Percentiles rank a stretch among this genome's conserved stretches.
These are phyloP conservation scores for Zelonia costaricensis DNA, from an alignment of 208 protist genomes.

Conservation along the genomic window DNA sequence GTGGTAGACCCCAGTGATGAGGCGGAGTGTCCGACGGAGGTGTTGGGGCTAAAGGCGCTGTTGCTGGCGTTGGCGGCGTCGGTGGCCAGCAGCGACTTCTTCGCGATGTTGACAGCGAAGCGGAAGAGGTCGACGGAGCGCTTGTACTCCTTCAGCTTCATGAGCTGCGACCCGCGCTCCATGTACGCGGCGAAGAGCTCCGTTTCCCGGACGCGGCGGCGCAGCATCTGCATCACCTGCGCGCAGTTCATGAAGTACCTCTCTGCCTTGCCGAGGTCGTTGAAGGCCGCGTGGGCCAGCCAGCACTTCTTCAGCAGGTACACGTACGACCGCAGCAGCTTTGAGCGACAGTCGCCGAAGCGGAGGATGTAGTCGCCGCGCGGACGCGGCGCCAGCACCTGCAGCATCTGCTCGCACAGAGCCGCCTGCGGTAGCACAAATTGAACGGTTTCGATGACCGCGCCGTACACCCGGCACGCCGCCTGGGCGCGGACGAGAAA, in stretches of 20 bases:
- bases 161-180: slow-evolving; percentile 77
- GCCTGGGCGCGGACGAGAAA: slow-evolving; percentile 72
- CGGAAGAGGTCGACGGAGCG: slow-evolving; percentile 51
- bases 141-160: slow-evolving; percentile 55
- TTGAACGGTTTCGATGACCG: slow-evolving; percentile 75
- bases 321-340: slow-evolving; percentile 54
- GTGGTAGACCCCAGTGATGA: slow-evolving; percentile 3
- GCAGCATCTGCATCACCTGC: slow-evolving; percentile 45
- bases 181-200: slow-evolving; percentile 70
- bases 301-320: slow-evolving; percentile 67
- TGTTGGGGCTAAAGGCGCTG: slow-evolving; percentile 1
- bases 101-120: slow-evolving; percentile 60
- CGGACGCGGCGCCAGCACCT: slow-evolving; percentile 44
- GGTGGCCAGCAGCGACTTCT: slow-evolving; percentile 31
- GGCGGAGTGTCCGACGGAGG: neutral
- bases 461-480: slow-evolving; percentile 53
- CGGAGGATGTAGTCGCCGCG: slow-evolving; percentile 57
- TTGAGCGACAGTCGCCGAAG: slow-evolving; percentile 56
- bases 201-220: slow-evolving; percentile 33
- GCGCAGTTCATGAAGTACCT: slow-evolving; percentile 77
- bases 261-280: slow-evolving; percentile 42
- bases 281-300: slow-evolving; percentile 61
- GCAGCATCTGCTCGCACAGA: slow-evolving; percentile 80
- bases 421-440: slow-evolving; percentile 72
- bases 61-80: slow-evolving; percentile 6